Conservation (phyloP, 2,329 filamentous ascomycete genomes). For the Ophiostoma montium region DNA sequence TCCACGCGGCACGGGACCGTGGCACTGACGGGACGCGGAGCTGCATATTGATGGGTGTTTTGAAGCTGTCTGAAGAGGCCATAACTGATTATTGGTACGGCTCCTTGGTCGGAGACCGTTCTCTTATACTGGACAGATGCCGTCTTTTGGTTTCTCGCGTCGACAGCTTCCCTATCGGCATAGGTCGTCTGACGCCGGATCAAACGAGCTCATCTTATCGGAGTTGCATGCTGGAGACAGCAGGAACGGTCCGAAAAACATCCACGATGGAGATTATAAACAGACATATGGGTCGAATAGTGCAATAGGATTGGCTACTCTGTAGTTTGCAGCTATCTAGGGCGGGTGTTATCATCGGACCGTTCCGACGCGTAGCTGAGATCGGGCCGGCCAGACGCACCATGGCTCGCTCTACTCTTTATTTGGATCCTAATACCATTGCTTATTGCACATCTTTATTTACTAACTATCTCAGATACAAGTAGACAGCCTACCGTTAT, state of each 20-base stretch:
- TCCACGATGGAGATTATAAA: neutral
- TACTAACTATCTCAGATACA: no score
- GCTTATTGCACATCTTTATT: no score
- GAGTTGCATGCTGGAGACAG: neutral
- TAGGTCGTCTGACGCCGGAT: neutral
- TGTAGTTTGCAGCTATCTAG: neutral
- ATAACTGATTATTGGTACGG: no score
- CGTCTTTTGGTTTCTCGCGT: neutral
- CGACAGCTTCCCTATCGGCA: neutral
- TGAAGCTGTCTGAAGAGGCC: no score
- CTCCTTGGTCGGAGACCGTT: neutral
- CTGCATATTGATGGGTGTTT: conserved; percentile 4
- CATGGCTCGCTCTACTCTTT: no score
- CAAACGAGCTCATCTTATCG: neutral
- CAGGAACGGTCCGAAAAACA: neutral
- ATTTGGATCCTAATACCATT: no score
- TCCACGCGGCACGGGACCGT: conserved; percentile 6
- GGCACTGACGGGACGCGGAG: neutral
- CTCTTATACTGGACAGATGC: neutral
- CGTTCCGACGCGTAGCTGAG: neutral
- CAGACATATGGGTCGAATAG: neutral
- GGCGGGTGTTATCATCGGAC: neutral
- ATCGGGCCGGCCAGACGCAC: neutral
- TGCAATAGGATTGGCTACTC: neutral
- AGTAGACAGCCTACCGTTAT: neutral